These are phyloP conservation scores for Racocetra persica DNA, from an alignment of 371 early-diverging fungal species.

Conservation along the genomic window DNA sequence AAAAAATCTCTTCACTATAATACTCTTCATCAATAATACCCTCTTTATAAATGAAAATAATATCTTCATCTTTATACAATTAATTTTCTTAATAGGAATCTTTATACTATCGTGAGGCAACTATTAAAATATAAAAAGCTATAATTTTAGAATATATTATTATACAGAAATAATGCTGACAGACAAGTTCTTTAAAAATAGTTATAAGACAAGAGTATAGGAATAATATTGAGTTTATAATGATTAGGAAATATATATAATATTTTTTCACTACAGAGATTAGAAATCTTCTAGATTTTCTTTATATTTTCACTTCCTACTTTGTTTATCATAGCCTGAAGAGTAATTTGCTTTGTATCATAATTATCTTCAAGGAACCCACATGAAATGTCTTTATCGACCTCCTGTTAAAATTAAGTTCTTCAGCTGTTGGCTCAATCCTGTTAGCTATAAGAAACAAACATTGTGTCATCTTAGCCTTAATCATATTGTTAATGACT, in stretches of 20 bases:
- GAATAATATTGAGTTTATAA: neutral
- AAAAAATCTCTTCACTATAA: neutral
- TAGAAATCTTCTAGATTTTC: neutral
- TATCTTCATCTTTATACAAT: neutral
- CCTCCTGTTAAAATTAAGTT: neutral
- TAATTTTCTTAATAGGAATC: neutral
- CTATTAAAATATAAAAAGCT: constrained; percentile 5
- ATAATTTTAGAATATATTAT: neutral
- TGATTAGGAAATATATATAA: neutral
- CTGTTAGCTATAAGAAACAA: neutral
- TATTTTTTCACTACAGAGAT: neutral
- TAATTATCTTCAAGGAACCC: constrained; percentile 3
- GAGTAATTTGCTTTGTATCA: neutral
- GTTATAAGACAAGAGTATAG: neutral
- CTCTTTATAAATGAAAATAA: neutral
- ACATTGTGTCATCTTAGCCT: neutral
- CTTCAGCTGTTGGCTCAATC: neutral
- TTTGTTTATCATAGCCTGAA: neutral
- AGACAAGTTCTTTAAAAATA: neutral
- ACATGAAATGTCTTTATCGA: neutral
- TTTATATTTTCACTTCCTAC: neutral
- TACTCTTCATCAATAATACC: neutral
- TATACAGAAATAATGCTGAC: neutral
- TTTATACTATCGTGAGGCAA: neutral
- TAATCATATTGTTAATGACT: neutral